These are phyloP conservation scores for Penicillium sp. DNA, from an alignment of 2,329 filamentous ascomycete species.

Conservation along the genomic window DNA sequence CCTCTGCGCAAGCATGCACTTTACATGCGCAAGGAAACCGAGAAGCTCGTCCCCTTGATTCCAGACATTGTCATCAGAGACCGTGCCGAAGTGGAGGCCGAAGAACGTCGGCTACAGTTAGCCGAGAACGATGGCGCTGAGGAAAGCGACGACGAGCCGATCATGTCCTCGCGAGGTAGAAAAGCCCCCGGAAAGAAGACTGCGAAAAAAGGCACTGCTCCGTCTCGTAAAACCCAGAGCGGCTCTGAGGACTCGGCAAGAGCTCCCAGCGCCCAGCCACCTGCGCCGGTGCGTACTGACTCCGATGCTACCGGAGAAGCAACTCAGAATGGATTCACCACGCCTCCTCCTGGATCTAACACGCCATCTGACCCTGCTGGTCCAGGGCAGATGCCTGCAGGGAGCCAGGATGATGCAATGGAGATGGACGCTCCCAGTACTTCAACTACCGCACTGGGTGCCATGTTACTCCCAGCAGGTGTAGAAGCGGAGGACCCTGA, in stretches of 20 bases:
- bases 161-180: conserved; percentile 93
- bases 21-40: conserved; percentile 94
- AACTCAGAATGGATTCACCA: conserved; percentile 77
- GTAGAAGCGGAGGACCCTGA: conserved; percentile 81
- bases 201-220: conserved; percentile 60
- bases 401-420: conserved; percentile 77
- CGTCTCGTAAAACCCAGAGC: conserved; percentile 69
- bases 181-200: conserved; percentile 76
- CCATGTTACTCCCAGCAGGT: conserved; percentile 70
- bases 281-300: conserved; percentile 56
- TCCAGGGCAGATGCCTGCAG: conserved; percentile 53
- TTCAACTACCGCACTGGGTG: conserved; percentile 64
- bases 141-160: conserved; percentile 94
- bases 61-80: conserved; percentile 88
- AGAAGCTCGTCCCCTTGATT: conserved; percentile 92
- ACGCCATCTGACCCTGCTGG: conserved; percentile 73
- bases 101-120: conserved; percentile 74
- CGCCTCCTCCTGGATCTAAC: conserved; percentile 71
- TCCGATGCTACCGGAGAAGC: conserved; percentile 72
- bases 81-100: conserved; percentile 88
- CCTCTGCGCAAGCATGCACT: conserved; percentile 88
- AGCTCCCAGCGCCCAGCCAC: conserved; percentile 47
- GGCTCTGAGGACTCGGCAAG: conserved; percentile 73
- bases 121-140: conserved; percentile 79
- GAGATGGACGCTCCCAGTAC: conserved; percentile 73